Evolutionary conservation across 73 alveolate genomes (phyloP).

Genomic region (Symbiodinium pilosum): DNA sequence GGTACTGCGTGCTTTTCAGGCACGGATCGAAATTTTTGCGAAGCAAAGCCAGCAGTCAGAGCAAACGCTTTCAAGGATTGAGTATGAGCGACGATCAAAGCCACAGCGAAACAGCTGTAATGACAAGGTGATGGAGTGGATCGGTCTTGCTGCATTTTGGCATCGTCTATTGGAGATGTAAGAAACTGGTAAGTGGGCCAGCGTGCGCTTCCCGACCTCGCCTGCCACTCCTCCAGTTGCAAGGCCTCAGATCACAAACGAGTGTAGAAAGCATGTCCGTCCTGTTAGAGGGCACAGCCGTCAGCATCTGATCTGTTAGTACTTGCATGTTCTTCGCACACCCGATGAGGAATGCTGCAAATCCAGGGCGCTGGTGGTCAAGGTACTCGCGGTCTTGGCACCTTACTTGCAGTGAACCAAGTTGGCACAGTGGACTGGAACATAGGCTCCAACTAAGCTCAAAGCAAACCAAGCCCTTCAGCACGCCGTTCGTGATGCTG

Average conservation of each 20-base stretch:
- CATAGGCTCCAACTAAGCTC: neutral
- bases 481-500: neutral
- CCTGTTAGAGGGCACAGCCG: too few species aligned
- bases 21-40: too few species aligned
- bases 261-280: too few species aligned
- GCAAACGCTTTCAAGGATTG: too few species aligned
- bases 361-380: constrained; percentile 1
- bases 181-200: too few species aligned
- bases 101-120: too few species aligned
- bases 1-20: too few species aligned
- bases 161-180: too few species aligned
- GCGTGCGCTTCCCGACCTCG: neutral
- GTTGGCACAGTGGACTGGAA: neutral
- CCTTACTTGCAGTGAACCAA: neutral
- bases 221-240: constrained; percentile 6
- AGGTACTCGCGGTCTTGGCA: neutral
- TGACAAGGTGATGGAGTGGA: too few species aligned
- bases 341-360: neutral
- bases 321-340: neutral
- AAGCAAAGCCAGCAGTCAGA: too few species aligned
- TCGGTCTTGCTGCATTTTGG: too few species aligned
- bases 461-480: neutral
- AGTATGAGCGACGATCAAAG: too few species aligned
- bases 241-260: neutral
- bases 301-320: neutral